Evolutionary conservation across 2,329 filamentous ascomycete species (phyloP), one percentile per base, ranked within the genome.

Genomic region (Curvularia spicifera): DNA sequence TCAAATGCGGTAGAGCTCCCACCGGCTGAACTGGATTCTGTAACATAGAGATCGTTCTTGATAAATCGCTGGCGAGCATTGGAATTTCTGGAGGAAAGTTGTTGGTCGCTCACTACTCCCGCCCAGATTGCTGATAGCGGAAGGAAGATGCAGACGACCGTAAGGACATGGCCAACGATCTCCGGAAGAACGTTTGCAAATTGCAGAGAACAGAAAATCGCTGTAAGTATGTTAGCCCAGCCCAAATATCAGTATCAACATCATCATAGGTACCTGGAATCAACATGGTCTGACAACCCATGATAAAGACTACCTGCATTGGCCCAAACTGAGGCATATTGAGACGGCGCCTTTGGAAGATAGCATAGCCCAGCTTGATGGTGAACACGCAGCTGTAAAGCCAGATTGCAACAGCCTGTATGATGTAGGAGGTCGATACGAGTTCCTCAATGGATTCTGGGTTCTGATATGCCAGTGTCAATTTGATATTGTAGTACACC

Each of bases 51-150:
- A 7, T 73, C 61, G 51, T 63, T 62, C 15, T 64, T 59, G 24
- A 75, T 65, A 31, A 75, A 64, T 4, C 60, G 65, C 8, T 71
- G 71, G 53, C 74, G 73, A 6, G 66, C 59, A 54, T 73, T 63
- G 8, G 64, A 63, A 24, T 68, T 66, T 51, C 64, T 57, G 15
- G 59, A 45, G 20, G 60, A 66, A 43, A 71, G 42, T 18, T 51
- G 47, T 6, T 63, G 56, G 13, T 75, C 70, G 52, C 68, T 70
- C 45, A 67, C 60, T 26, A 76, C 68, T 31, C 73, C 70, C 44
- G 88, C 88, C 88, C 88, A 90, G 63, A 90, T 82, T 18, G 86
- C 84, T 13, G 87, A 88, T 10, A 90, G 79, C 1, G 88, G 88
- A 15, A 90, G 82, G 61, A 86, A 86, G 59, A 89, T 81, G 56